A percentile compares a stretch with the other conserved stretches of the same genome.
Evolutionary conservation across 2,329 filamentous ascomycete genomes (phyloP).

Genomic region (Lithohypha guttulata): DNA sequence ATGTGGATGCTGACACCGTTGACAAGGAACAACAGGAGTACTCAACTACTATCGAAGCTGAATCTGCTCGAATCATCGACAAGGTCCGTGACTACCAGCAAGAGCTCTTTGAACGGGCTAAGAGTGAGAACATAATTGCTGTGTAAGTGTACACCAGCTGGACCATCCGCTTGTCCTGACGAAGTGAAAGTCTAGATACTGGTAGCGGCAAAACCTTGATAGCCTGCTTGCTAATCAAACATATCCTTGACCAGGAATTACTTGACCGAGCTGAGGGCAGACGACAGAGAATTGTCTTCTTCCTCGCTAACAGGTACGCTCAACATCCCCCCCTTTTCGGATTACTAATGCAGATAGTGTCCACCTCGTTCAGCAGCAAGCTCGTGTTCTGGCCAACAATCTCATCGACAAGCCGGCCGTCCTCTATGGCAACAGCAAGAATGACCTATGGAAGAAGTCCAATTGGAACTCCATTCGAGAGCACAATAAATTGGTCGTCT

Average conservation of each 20-base stretch:
- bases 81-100: slow-evolving; percentile 82
- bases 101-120: slow-evolving; percentile 82
- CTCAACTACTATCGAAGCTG: slow-evolving; percentile 32
- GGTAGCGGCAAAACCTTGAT: slow-evolving; percentile 96
- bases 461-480: slow-evolving; percentile 49
- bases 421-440: slow-evolving; percentile 60
- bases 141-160: slow-evolving; percentile 49
- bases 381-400: slow-evolving; percentile 69
- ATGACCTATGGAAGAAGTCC: slow-evolving; percentile 49
- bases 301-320: slow-evolving; percentile 44
- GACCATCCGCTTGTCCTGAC: slow-evolving; percentile 2
- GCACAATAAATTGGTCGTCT: slow-evolving; percentile 75
- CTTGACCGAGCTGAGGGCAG: slow-evolving; percentile 53
- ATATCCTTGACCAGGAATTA: slow-evolving; percentile 67
- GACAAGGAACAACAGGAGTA: slow-evolving; percentile 1
- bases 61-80: slow-evolving; percentile 55
- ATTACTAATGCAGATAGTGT: slow-evolving; percentile 45
- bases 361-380: slow-evolving; percentile 80
- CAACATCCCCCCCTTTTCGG: background rate
- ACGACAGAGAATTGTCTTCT: slow-evolving; percentile 64
- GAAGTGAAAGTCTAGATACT: slow-evolving; percentile 24
- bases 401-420: slow-evolving; percentile 63
- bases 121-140: slow-evolving; percentile 75
- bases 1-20: background rate
- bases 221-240: slow-evolving; percentile 69